Conservation (phyloP, 805 yeast species). For the Wickerhamiella dianesei region DNA sequence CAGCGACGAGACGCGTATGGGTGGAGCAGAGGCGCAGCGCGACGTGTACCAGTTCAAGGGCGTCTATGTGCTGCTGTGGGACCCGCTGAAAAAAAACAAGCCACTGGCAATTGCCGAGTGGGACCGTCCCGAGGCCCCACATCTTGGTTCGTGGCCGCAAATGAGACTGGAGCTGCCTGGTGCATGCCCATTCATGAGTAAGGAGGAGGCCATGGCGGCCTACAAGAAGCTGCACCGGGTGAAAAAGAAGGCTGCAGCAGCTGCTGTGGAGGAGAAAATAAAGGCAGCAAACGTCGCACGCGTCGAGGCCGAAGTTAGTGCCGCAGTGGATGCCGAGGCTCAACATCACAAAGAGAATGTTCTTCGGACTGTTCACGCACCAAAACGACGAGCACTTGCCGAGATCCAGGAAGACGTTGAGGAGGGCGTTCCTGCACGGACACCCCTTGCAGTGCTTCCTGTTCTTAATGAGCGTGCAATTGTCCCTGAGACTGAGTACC, state of each 20-base stretch:
- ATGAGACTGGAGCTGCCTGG: slow-evolving; percentile 55
- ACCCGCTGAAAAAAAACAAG: slow-evolving; percentile 58
- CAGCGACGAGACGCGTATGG: slow-evolving; percentile 49
- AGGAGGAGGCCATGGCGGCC: background rate
- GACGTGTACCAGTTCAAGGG: slow-evolving; percentile 72
- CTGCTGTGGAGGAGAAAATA: no score
- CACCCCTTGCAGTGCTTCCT: background rate
- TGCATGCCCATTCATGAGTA: slow-evolving; percentile 61
- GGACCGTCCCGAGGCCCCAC: slow-evolving; percentile 28
- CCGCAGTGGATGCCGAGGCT: background rate
- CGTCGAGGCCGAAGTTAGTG: background rate
- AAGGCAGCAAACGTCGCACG: no score
- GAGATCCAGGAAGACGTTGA: background rate
- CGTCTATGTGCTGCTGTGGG: slow-evolving; percentile 66
- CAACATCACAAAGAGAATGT: background rate
- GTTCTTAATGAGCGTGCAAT: background rate
- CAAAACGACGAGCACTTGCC: slow-evolving; percentile 1
- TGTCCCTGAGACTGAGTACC: background rate
- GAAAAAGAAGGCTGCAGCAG: background rate
- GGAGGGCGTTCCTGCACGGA: background rate
- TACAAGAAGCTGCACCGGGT: background rate
- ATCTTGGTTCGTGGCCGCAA: slow-evolving; percentile 40
- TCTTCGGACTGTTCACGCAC: no score
- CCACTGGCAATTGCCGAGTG: slow-evolving; percentile 80
- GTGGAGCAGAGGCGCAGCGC: slow-evolving; percentile 77